phyloP scores from a whole-genome alignment of 1,139 yeast genomes.

The Diutina pseudorugosa region DNA sequence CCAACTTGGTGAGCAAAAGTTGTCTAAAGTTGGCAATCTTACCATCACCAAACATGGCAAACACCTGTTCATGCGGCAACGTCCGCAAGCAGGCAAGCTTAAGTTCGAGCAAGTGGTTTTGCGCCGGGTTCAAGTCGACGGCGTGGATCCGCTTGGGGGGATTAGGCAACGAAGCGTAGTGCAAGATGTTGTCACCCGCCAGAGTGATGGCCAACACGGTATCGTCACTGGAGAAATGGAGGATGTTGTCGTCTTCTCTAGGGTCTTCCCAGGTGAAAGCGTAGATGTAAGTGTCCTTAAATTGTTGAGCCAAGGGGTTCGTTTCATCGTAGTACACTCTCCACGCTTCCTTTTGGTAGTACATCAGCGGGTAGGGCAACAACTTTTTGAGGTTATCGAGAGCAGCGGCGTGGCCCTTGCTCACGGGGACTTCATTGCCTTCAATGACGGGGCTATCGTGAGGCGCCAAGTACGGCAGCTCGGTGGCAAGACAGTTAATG shows the following conservation, averaged over 20 bases:
- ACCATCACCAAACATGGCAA: conserved; percentile 73
- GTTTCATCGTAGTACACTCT: conserved; percentile 70
- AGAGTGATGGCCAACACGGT: conserved; percentile 75
- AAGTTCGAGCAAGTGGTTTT: conserved; percentile 67
- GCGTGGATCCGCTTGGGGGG: conserved; percentile 75
- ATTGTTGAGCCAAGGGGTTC: conserved; percentile 56
- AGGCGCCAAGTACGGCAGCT: conserved; percentile 71
- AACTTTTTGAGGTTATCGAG: conserved; percentile 47
- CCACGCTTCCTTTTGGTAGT: conserved; percentile 67
- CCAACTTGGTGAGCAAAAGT: conserved; percentile 37
- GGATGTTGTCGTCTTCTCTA: conserved; percentile 58
- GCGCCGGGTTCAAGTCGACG: conserved; percentile 76
- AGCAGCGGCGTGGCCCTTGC: conserved; percentile 74
- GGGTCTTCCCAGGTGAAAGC: conserved; percentile 93
- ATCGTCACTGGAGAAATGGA: conserved; percentile 48
- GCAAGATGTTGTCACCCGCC: conserved; percentile 72
- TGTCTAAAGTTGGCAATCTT: conserved; percentile 38
- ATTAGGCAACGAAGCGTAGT: conserved; percentile 58
- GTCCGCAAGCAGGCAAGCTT: conserved; percentile 60
- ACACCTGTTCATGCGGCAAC: conserved; percentile 45
- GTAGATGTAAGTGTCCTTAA: conserved; percentile 66
- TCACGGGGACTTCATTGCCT: conserved; percentile 22
- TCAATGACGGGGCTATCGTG: conserved; percentile 8
- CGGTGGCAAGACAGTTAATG: conserved; percentile 64
- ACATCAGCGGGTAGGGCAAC: conserved; percentile 67